Conservation (phyloP, 148 eudicot species). For the Amaranthus hypochondriacus region DNA sequence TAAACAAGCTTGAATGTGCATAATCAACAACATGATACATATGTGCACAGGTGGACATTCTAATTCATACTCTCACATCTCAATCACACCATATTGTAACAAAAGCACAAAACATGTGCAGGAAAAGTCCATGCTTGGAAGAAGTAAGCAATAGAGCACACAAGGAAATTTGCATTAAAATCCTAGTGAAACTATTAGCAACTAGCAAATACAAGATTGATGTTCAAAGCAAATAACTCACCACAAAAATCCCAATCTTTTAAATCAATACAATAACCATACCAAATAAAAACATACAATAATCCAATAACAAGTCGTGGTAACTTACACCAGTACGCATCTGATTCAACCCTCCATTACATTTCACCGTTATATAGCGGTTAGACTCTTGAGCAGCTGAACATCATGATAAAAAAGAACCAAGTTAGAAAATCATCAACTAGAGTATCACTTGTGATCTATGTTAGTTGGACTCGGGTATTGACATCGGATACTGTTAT, state of each 20-base stretch:
- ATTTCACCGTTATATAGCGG: constrained; percentile 71
- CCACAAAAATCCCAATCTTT: neutral
- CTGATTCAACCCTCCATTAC: constrained; percentile 91
- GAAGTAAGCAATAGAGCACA: neutral
- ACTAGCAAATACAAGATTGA: neutral
- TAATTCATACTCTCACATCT: neutral
- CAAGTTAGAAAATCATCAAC: constrained; percentile 4
- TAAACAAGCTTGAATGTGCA: neutral
- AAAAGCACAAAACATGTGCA: constrained; percentile 9
- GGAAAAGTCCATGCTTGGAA: neutral
- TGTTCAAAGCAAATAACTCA: neutral
- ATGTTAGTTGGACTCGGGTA: no score
- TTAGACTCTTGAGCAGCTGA: constrained; percentile 51
- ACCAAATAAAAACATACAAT: neutral
- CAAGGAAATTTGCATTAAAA: neutral
- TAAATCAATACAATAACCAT: neutral
- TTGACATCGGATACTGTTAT: no score
- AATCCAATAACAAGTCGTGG: constrained; percentile 11
- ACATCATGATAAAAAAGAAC: constrained; percentile 9
- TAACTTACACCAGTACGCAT: constrained; percentile 91
- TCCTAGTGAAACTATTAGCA: neutral
- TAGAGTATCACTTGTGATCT: neutral
- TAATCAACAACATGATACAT: neutral
- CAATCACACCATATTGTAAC: neutral
- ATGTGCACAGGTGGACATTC: neutral